Conservation (phyloP, 2,329 filamentous ascomycete genomes). For the Magnaporthiopsis incrustans region DNA sequence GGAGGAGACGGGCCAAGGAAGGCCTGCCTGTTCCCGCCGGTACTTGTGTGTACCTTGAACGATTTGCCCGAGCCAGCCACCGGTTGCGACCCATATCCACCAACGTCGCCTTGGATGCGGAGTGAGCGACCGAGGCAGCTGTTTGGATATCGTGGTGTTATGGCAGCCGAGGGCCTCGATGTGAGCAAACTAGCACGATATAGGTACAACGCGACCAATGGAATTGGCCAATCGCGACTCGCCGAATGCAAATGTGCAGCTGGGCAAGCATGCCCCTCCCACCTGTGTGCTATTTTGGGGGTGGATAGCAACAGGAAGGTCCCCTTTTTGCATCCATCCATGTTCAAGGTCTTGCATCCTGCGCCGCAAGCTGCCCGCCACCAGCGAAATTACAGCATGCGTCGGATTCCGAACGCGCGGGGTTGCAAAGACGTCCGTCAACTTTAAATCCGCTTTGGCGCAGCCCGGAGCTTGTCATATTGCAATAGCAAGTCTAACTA, state of each 20-base stretch:
- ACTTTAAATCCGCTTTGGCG: not conserved
- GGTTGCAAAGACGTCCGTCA: not conserved
- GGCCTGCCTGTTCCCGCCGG: too few relatives aligned
- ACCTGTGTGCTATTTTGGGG: not conserved
- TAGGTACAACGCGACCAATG: too few relatives aligned
- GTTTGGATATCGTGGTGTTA: not conserved
- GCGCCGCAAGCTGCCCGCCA: too few relatives aligned
- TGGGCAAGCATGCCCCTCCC: not conserved
- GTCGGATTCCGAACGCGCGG: too few relatives aligned
- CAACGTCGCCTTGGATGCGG: not conserved
- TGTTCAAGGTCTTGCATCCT: not conserved
- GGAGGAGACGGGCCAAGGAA: not conserved
- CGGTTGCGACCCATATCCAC: not conserved
- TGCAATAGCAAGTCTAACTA: not conserved
- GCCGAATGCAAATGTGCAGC: not conserved
- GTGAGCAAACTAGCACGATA: too few relatives aligned
- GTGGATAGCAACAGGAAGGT: not conserved
- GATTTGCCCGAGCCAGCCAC: not conserved
- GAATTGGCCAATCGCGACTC: not conserved
- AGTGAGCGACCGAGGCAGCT: not conserved
- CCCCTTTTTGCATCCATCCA: not conserved
- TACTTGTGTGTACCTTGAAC: not conserved
- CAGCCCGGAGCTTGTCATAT: not conserved
- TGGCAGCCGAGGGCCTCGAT: not conserved
- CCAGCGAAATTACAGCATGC: not conserved